Evolutionary conservation across 2,329 filamentous ascomycete species (phyloP).

Genomic region (Lasiodiplodia sp.): DNA sequence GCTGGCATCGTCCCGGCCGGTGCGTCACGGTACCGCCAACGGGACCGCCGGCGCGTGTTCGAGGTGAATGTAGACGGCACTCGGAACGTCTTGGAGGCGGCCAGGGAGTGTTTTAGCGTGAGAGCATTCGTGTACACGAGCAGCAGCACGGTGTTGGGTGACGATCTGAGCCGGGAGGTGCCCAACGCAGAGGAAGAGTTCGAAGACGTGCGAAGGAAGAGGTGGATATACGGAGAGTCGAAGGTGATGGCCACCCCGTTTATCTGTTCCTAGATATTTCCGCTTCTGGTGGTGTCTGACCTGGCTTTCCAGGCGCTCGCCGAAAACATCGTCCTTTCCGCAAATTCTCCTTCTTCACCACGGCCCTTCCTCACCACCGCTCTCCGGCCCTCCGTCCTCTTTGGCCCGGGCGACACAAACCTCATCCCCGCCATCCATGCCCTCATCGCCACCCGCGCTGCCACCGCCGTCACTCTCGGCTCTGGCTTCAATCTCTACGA

Average conservation of each 20-base stretch:
- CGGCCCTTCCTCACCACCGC: constrained; percentile 60
- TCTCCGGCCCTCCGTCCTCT: constrained; percentile 81
- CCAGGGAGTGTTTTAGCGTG: constrained; percentile 69
- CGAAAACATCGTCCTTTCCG: constrained; percentile 79
- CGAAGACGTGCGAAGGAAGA: constrained; percentile 73
- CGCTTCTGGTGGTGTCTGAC: neutral
- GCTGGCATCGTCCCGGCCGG: constrained; percentile 62
- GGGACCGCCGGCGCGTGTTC: constrained; percentile 66
- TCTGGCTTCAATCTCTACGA: constrained; percentile 74
- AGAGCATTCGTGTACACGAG: constrained; percentile 90
- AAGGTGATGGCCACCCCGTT: constrained; percentile 56
- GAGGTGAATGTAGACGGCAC: constrained; percentile 92
- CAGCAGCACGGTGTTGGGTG: constrained; percentile 84
- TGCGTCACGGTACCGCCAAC: constrained; percentile 48
- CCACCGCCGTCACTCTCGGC: constrained; percentile 75
- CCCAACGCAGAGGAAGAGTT: constrained; percentile 83
- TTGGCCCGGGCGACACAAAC: constrained; percentile 87
- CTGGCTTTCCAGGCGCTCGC: constrained; percentile 67
- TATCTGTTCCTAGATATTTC: neutral
- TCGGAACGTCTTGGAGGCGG: constrained; percentile 75
- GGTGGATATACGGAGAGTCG: constrained; percentile 83
- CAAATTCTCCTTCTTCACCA: constrained; percentile 62
- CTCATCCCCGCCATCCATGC: constrained; percentile 76
- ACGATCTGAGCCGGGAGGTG: constrained; percentile 76
- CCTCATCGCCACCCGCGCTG: constrained; percentile 40